Conservation (phyloP, 2,329 filamentous ascomycete genomes). For the Microdochium paspali region DNA sequence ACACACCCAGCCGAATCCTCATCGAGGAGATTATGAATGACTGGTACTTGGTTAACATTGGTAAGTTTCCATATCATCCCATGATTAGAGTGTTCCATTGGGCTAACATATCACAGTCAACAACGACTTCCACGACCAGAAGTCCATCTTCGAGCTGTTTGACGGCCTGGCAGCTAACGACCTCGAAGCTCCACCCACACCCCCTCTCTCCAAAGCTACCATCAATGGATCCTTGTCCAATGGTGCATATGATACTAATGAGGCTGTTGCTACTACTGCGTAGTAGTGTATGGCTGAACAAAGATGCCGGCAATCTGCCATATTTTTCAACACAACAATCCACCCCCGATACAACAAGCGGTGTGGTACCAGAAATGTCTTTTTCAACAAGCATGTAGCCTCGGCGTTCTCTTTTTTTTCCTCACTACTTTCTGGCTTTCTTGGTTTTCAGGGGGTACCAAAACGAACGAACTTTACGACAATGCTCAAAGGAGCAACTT, state of each 20-base stretch:
- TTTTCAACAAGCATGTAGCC: conserved; percentile 21
- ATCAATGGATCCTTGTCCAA: conserved; percentile 16
- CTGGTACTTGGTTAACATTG: conserved; percentile 94
- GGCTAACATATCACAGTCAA: conserved; percentile 53
- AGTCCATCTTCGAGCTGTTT: conserved; percentile 79
- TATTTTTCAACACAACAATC: conserved; percentile 1
- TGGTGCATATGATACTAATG: conserved; percentile 14
- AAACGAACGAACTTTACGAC: conserved; percentile 12
- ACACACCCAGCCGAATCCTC: conserved; percentile 67
- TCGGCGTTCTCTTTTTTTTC: conserved; percentile 10
- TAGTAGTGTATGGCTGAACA: conserved; percentile 6
- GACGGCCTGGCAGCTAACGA: conserved; percentile 63
- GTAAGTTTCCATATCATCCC: conserved; percentile 38
- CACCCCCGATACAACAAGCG: conserved; percentile 1
- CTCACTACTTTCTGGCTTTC: conserved; percentile 24
- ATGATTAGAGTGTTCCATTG: not conserved
- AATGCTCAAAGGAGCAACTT: conserved; percentile 1
- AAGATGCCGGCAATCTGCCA: conserved; percentile 7
- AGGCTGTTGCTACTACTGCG: conserved; percentile 10
- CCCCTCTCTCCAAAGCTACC: conserved; percentile 1
- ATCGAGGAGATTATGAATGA: conserved; percentile 78
- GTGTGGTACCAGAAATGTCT: conserved; percentile 16
- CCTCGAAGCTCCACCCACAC: conserved; percentile 27
- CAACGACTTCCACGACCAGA: conserved; percentile 88
- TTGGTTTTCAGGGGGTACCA: conserved; percentile 11